These are phyloP conservation scores for Chlamydomonas sphaeroides DNA, from an alignment of 139 green algal species.

Conservation along the genomic window DNA sequence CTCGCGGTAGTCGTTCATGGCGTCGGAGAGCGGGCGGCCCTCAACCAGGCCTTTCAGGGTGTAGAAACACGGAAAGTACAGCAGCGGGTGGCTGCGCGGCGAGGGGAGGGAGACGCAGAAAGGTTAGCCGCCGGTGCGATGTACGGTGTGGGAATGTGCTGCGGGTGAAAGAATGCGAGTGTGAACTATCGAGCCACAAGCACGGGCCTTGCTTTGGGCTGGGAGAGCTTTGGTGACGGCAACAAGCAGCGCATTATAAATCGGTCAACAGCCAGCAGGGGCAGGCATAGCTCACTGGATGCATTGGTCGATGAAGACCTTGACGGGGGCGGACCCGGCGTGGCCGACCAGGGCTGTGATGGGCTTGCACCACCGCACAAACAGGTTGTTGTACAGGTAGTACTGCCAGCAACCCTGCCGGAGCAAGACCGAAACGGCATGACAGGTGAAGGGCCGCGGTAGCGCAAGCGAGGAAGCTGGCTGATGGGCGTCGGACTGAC, in stretches of 20 bases:
- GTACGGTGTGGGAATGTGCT: too few species aligned
- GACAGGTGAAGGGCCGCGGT: too few species aligned
- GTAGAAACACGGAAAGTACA: constrained; percentile 93
- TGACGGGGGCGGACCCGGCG: constrained; percentile 73
- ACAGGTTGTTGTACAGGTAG: constrained; percentile 88
- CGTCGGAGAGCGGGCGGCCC: constrained; percentile 56
- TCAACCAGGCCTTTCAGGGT: constrained; percentile 76
- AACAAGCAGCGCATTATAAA: too few species aligned
- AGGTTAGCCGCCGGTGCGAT: too few species aligned
- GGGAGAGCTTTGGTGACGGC: too few species aligned
- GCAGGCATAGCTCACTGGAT: constrained; percentile 77
- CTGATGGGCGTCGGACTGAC: background rate
- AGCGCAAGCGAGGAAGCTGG: too few species aligned
- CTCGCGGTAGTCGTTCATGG: constrained; percentile 71
- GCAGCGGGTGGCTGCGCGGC: constrained; percentile 78
- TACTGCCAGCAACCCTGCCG: constrained; percentile 86
- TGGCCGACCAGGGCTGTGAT: constrained; percentile 81
- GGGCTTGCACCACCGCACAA: constrained; percentile 73
- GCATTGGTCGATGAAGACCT: constrained; percentile 89
- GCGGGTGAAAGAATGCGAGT: too few species aligned
- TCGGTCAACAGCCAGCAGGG: too few species aligned
- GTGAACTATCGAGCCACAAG: too few species aligned
- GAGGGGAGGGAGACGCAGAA: too few species aligned
- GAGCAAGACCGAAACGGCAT: too few species aligned
- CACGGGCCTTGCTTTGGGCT: too few species aligned